Conservation (phyloP, 2,329 filamentous ascomycete genomes). For the Fusarium sp. region DNA sequence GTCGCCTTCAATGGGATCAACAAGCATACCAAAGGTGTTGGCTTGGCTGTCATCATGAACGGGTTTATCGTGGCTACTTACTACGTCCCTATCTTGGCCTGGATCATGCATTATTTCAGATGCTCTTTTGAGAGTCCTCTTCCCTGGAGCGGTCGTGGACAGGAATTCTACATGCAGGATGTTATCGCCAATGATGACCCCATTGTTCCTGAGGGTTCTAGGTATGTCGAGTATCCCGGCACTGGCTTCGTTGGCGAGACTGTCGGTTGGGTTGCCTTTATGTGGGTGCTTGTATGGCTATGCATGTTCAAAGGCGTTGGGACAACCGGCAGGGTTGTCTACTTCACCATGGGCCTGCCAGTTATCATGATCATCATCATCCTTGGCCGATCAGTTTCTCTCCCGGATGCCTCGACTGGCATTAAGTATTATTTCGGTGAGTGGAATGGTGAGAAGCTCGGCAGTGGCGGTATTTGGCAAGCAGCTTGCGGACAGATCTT, state of each 20-base stretch:
- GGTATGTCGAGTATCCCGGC: not conserved
- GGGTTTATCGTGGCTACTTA: slow-evolving; percentile 59
- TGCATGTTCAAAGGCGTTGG: not conserved
- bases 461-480: slow-evolving; percentile 51
- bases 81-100: slow-evolving; percentile 61
- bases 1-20: slow-evolving; percentile 59
- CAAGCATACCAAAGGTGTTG: slow-evolving; percentile 57
- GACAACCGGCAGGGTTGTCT: not conserved
- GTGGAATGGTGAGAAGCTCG: not conserved
- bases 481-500: slow-evolving; percentile 58
- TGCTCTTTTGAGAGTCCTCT: slow-evolving; percentile 59
- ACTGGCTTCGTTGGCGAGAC: not conserved
- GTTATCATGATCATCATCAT: not conserved
- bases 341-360: not conserved
- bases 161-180: not conserved
- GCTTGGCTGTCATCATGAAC: slow-evolving; percentile 59
- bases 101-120: slow-evolving; percentile 64
- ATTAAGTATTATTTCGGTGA: not conserved
- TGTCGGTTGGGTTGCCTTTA: not conserved
- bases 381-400: not conserved
- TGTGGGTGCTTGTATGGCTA: not conserved
- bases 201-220: not conserved
- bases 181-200: not conserved
- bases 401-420: not conserved
- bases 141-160: slow-evolving; percentile 52